phyloP scores from a whole-genome alignment of 1,284 basidiomycete species.

The Ceratobasidium sp. region DNA sequence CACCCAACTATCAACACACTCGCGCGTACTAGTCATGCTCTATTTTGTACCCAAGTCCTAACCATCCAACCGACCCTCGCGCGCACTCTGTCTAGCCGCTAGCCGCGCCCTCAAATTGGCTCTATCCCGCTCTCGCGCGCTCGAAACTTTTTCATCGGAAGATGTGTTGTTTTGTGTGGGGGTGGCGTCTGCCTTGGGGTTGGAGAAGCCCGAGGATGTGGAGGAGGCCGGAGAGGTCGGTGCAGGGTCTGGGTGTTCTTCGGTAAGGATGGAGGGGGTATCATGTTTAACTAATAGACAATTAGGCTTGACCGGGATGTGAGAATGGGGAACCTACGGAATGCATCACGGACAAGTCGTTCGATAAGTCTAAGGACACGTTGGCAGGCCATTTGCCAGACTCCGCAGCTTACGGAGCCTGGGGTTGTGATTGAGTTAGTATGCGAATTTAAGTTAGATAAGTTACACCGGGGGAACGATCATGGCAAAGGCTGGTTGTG shows the following conservation, averaged over 20 bases:
- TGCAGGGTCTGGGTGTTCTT: conserved; percentile 9
- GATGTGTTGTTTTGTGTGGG: conserved; percentile 14
- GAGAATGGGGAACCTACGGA: conserved; percentile 40
- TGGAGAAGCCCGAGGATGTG: neutral
- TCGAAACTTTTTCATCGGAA: conserved; percentile 3
- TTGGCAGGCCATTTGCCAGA: conserved; percentile 90
- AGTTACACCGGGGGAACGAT: no score
- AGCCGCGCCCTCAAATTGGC: conserved; percentile 18
- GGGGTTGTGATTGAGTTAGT: conserved; percentile 26
- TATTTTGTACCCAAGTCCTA: neutral
- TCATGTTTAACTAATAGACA: conserved; percentile 24
- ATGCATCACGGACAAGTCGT: conserved; percentile 65
- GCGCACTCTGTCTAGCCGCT: conserved; percentile 20
- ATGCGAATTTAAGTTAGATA: no score
- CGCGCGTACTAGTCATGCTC: neutral
- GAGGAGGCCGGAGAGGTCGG: neutral
- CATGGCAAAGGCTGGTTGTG: neutral
- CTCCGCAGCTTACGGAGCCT: conserved; percentile 87
- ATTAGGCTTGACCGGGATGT: neutral
- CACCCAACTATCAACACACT: neutral
- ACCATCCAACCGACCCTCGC: neutral
- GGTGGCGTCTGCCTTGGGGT: neutral
- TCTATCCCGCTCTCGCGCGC: conserved; percentile 19
- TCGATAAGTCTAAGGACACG: conserved; percentile 75
- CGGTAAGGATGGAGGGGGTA: conserved; percentile 14